phyloP scores from a whole-genome alignment of 345 rosid species.

The Heritiera littoralis region DNA sequence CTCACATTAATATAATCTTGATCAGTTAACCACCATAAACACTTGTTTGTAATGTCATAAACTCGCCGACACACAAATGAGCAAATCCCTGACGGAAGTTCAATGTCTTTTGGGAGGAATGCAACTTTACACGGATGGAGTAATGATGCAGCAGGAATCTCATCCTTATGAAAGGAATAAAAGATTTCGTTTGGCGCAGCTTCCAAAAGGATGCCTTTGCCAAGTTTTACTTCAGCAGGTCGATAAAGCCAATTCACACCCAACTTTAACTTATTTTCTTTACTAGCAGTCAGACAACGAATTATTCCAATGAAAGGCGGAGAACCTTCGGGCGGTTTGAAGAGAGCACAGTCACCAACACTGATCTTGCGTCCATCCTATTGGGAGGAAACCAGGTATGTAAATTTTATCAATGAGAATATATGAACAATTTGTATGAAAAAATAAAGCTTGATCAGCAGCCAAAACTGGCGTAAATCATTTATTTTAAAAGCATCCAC shows the following conservation, averaged over 20 bases:
- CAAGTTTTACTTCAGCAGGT: slow-evolving; percentile 79
- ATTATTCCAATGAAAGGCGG: slow-evolving; percentile 91
- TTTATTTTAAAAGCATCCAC: neutral
- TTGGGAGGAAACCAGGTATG: neutral
- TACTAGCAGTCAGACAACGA: slow-evolving; percentile 48
- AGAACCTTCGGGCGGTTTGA: slow-evolving; percentile 79
- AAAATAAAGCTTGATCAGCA: neutral
- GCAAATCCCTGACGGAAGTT: slow-evolving; percentile 71
- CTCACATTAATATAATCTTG: slow-evolving; percentile 84
- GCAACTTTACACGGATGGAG: slow-evolving; percentile 96
- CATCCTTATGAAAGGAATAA: slow-evolving; percentile 94
- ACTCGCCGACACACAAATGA: slow-evolving; percentile 88
- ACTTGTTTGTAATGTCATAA: slow-evolving; percentile 65
- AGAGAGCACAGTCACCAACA: slow-evolving; percentile 93
- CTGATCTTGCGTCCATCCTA: slow-evolving; percentile 86
- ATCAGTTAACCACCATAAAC: slow-evolving; percentile 98
- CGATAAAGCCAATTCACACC: slow-evolving; percentile 92
- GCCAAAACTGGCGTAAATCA: neutral
- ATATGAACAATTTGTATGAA: neutral
- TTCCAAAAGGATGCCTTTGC: slow-evolving; percentile 76
- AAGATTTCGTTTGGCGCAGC: slow-evolving; percentile 93
- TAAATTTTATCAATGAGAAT: neutral
- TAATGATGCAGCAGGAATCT: slow-evolving; percentile 79
- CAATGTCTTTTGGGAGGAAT: slow-evolving; percentile 80
- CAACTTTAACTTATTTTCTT: slow-evolving; percentile 54